These are phyloP conservation scores for Epichloe sibirici DNA, from an alignment of 2,329 filamentous ascomycete genomes.

Conservation along the genomic window DNA sequence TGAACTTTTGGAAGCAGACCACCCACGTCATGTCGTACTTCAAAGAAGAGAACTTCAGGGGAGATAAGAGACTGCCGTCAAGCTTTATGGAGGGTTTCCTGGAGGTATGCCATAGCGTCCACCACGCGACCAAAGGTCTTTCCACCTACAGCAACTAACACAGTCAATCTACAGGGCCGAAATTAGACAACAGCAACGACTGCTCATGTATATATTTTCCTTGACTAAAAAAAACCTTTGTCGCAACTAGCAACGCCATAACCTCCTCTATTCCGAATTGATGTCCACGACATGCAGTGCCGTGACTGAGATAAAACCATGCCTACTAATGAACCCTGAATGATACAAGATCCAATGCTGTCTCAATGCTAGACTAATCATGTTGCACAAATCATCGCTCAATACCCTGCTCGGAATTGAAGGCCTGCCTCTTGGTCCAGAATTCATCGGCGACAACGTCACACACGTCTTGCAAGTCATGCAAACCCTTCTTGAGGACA, in stretches of 20 bases:
- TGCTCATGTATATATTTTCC: constrained; percentile 24
- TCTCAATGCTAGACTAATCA: constrained; percentile 1
- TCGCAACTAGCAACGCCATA: constrained; percentile 20
- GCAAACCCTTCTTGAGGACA: constrained; percentile 79
- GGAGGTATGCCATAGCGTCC: constrained; percentile 50
- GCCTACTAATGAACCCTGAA: constrained; percentile 6
- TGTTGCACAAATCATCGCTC: constrained; percentile 15
- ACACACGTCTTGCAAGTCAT: constrained; percentile 81
- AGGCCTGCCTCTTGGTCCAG: constrained; percentile 38
- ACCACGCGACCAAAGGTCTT: not conserved
- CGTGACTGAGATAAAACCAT: not conserved
- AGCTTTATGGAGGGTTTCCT: constrained; percentile 93
- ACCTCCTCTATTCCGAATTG: constrained; percentile 12
- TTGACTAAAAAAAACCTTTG: constrained; percentile 9
- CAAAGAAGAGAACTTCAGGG: constrained; percentile 66
- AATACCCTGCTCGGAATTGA: constrained; percentile 22
- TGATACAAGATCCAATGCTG: not conserved
- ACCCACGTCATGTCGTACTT: constrained; percentile 97
- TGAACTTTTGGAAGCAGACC: constrained; percentile 99
- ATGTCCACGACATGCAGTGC: not conserved
- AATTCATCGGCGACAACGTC: constrained; percentile 93
- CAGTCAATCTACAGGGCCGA: constrained; percentile 31
- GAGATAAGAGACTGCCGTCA: constrained; percentile 66
- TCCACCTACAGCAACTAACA: constrained; percentile 10
- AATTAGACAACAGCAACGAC: constrained; percentile 31